These are phyloP conservation scores for Schrenkiella parvula DNA, from an alignment of 345 rosid species.

Conservation along the genomic window DNA sequence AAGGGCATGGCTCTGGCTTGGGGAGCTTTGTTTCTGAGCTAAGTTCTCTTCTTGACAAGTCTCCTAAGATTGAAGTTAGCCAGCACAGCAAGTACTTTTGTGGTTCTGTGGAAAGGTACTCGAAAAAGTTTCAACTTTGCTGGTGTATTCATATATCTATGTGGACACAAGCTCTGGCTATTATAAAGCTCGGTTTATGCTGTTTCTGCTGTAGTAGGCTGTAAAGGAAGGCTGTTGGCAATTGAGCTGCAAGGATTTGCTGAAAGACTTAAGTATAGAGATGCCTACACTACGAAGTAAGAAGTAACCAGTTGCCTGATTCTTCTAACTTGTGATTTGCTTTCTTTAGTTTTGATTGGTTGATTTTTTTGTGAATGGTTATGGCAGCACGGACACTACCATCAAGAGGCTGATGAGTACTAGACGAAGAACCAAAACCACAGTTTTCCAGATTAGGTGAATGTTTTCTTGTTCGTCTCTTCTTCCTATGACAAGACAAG, in stretches of 20 bases:
- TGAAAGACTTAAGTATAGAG: neutral
- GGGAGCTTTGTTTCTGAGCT: slow-evolving; percentile 41
- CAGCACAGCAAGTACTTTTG: neutral
- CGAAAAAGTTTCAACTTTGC: neutral
- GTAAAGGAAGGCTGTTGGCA: neutral
- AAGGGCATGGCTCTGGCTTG: slow-evolving; percentile 18
- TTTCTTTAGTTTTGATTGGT: neutral
- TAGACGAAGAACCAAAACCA: neutral
- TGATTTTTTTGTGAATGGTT: neutral
- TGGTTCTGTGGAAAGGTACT: neutral
- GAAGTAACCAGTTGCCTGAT: neutral
- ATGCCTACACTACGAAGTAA: neutral
- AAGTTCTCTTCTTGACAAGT: slow-evolving; percentile 40
- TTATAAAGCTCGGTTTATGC: neutral
- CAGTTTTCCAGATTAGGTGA: neutral
- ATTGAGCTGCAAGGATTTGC: neutral
- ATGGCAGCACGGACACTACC: neutral
- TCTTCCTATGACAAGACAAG: neutral
- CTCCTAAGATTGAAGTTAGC: slow-evolving; percentile 35
- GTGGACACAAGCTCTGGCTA: neutral
- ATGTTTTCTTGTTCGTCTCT: neutral
- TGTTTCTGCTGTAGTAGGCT: neutral
- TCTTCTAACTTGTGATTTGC: neutral
- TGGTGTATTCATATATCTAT: neutral
- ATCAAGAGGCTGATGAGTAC: slow-evolving; percentile 1